Conservation (phyloP, 805 yeast genomes). For the Saccharomycopsis fibuligera region DNA sequence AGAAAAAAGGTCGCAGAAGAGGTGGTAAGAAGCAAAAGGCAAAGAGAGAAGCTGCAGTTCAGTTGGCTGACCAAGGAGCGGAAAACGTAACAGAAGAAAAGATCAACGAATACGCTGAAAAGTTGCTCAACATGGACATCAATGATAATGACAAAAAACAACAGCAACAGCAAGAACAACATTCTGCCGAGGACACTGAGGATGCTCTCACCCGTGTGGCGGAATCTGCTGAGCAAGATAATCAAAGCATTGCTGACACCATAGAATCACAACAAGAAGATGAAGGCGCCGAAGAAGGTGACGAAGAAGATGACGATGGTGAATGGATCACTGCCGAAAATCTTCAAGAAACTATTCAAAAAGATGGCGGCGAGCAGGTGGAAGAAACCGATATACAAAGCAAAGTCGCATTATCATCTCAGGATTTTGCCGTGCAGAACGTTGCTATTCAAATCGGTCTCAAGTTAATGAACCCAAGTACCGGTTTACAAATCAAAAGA, state of each 20-base stretch:
- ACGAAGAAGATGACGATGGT: conserved; percentile 66
- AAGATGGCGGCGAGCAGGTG: conserved; percentile 61
- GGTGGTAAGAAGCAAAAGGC: conserved; percentile 62
- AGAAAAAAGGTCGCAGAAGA: conserved; percentile 46
- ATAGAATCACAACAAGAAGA: conserved; percentile 9
- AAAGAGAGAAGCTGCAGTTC: conserved; percentile 39
- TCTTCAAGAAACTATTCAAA: conserved; percentile 58
- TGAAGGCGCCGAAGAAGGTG: conserved; percentile 29
- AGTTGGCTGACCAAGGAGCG: conserved; percentile 2
- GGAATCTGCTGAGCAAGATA: too few relatives aligned
- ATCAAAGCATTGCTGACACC: background rate
- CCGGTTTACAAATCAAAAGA: conserved; percentile 79
- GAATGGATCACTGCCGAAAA: conserved; percentile 96
- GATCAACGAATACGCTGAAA: conserved; percentile 15
- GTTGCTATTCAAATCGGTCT: conserved; percentile 88
- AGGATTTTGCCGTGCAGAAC: conserved; percentile 97
- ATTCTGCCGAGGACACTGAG: too few relatives aligned
- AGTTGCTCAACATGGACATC: too few relatives aligned
- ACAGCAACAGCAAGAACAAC: too few relatives aligned
- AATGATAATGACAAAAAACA: too few relatives aligned
- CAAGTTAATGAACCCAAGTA: conserved; percentile 73
- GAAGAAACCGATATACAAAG: conserved; percentile 34
- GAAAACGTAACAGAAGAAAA: conserved; percentile 13
- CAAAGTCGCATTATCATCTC: conserved; percentile 82
- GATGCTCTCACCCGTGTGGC: too few relatives aligned